These are phyloP conservation scores for Venturia carpophila DNA, from an alignment of 2,329 filamentous ascomycete genomes.

Conservation along the genomic window DNA sequence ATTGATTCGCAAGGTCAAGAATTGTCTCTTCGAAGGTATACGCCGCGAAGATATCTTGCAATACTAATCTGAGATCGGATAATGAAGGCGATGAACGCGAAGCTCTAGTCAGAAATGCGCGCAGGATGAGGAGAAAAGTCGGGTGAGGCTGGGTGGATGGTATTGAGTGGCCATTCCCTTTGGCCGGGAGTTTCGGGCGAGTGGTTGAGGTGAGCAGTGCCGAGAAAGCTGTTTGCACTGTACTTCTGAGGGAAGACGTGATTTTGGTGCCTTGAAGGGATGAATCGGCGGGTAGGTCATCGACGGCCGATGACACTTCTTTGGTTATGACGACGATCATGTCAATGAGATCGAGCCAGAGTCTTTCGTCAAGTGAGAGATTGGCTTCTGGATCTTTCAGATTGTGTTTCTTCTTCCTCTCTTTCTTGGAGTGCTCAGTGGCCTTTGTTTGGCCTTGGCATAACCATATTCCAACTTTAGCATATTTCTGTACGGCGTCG, in stretches of 20 bases:
- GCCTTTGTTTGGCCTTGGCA: conserved; percentile 77
- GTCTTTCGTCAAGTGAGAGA: conserved; percentile 51
- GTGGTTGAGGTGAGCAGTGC: conserved; percentile 67
- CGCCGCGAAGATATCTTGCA: conserved; percentile 84
- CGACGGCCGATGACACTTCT: conserved; percentile 39
- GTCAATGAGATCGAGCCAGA: conserved; percentile 61
- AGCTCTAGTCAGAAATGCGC: conserved; percentile 78
- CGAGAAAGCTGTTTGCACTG: conserved; percentile 88
- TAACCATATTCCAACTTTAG: conserved; percentile 89
- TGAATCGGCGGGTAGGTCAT: conserved; percentile 34
- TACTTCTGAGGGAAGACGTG: conserved; percentile 59
- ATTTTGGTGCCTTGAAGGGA: conserved; percentile 53
- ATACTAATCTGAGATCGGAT: conserved; percentile 74
- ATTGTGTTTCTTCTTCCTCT: conserved; percentile 28
- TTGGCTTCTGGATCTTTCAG: conserved; percentile 41
- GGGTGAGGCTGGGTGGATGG: conserved; percentile 25
- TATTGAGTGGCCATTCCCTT: conserved; percentile 23
- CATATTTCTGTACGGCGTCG: conserved; percentile 76
- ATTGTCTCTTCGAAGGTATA: conserved; percentile 95
- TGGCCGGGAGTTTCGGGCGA: conserved; percentile 26
- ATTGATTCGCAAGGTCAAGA: conserved; percentile 71
- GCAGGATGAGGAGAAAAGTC: conserved; percentile 74
- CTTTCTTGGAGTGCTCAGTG: conserved; percentile 25
- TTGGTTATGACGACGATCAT: conserved; percentile 49
- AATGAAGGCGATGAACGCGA: conserved; percentile 76